phyloP scores from a whole-genome alignment of 306 rosid species.

The Vicia villosa region DNA sequence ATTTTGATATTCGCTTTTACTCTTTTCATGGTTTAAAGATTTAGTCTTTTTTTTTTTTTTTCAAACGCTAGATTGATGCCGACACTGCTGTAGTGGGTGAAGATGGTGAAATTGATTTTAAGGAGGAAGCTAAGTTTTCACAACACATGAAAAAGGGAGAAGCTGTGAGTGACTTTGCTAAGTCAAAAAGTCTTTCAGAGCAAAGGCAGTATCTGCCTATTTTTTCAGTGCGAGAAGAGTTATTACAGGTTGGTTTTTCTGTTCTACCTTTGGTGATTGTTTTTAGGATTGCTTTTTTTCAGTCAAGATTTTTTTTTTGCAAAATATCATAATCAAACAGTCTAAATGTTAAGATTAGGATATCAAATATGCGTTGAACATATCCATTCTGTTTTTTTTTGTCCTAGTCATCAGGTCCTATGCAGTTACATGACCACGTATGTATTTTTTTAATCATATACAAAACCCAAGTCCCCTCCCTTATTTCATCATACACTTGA shows the following conservation, averaged over 20 bases:
- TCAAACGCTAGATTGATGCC: conserved; percentile 74
- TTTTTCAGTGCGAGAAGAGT: conserved; percentile 88
- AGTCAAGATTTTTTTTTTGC: neutral
- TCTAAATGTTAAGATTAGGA: conserved; percentile 15
- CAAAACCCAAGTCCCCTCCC: conserved; percentile 9
- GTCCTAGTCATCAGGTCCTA: neutral
- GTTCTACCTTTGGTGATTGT: conserved; percentile 1
- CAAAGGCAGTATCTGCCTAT: conserved; percentile 97
- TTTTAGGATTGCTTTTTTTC: conserved; percentile 1
- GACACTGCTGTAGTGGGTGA: conserved; percentile 94
- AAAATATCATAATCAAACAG: conserved; percentile 11
- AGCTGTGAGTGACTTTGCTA: conserved; percentile 96
- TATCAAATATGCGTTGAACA: conserved; percentile 24
- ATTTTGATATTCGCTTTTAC: conserved; percentile 34
- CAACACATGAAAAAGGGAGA: conserved; percentile 93
- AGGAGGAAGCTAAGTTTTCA: conserved; percentile 97
- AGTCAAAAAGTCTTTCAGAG: conserved; percentile 79
- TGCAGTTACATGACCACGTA: neutral
- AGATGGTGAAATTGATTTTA: conserved; percentile 92
- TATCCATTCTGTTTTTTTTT: neutral
- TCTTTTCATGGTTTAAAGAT: conserved; percentile 25
- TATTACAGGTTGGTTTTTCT: conserved; percentile 73
- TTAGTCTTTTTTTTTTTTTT: conserved; percentile 21
- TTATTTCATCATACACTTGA: conserved; percentile 16
- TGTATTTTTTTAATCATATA: conserved; percentile 11